Conservation (phyloP, 2,329 filamentous ascomycete genomes). For the Scytalidium sp. region DNA sequence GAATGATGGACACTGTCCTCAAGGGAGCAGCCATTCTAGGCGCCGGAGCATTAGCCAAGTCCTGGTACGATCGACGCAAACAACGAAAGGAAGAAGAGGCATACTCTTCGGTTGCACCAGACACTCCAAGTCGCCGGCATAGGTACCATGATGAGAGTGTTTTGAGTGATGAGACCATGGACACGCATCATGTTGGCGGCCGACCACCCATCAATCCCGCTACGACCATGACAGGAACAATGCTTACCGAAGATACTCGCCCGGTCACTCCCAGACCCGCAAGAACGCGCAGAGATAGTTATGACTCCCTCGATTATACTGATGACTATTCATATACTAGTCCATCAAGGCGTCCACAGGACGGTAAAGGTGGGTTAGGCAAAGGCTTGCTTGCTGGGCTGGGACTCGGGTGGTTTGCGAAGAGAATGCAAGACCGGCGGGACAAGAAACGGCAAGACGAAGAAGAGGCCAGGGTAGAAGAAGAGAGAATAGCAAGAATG, state of each 20-base stretch:
- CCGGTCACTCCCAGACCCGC: slow-evolving; percentile 32
- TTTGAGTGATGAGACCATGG: slow-evolving; percentile 41
- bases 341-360: slow-evolving; percentile 54
- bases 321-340: slow-evolving; percentile 56
- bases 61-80: slow-evolving; percentile 52
- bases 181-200: slow-evolving; percentile 19
- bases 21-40: slow-evolving; percentile 60
- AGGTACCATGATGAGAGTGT: slow-evolving; percentile 34
- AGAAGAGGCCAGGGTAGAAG: slow-evolving; percentile 43
- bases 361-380: slow-evolving; percentile 36
- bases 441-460: slow-evolving; percentile 46
- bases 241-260: slow-evolving; percentile 41
- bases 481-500: slow-evolving; percentile 58
- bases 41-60: slow-evolving; percentile 59
- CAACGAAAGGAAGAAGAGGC: slow-evolving; percentile 51
- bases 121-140: slow-evolving; percentile 52
- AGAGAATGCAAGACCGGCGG: slow-evolving; percentile 58
- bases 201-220: slow-evolving; percentile 42
- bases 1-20: slow-evolving; percentile 59
- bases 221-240: slow-evolving; percentile 41
- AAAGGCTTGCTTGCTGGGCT: slow-evolving; percentile 55
- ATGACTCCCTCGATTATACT: slow-evolving; percentile 51
- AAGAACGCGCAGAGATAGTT: slow-evolving; percentile 44
- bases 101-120: slow-evolving; percentile 60
- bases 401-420: slow-evolving; percentile 67